Percentiles rank a stretch among this genome's conserved stretches.
These are phyloP conservation scores for Ambrosia artemisiifolia DNA, from an alignment of 129 eudicot species.

Conservation along the genomic window DNA sequence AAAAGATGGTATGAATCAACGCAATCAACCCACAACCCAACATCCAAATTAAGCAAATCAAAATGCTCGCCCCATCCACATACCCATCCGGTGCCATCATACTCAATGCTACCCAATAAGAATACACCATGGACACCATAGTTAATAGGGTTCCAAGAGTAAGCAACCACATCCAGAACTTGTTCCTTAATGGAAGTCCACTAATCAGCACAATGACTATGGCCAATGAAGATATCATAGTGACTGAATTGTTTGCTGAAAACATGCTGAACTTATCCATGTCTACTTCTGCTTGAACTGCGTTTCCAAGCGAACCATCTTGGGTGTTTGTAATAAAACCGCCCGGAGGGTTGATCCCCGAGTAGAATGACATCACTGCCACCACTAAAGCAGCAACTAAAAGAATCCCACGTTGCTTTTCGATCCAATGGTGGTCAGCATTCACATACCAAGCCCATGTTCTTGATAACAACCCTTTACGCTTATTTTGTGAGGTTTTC, in stretches of 20 bases:
- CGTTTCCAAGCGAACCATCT: slow-evolving; percentile 23
- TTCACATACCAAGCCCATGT: slow-evolving; percentile 19
- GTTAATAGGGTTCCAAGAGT: slow-evolving; percentile 18
- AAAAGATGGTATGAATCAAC: slow-evolving; percentile 26
- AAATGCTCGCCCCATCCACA: slow-evolving; percentile 15
- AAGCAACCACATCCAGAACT: slow-evolving; percentile 32
- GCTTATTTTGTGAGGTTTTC: not conserved
- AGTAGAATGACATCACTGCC: slow-evolving; percentile 13
- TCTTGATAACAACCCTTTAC: slow-evolving; percentile 16
- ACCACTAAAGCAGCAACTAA: slow-evolving; percentile 20
- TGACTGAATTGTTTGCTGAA: slow-evolving; percentile 12
- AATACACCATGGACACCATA: slow-evolving; percentile 19
- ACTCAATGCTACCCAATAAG: slow-evolving; percentile 13
- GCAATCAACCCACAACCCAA: slow-evolving; percentile 28
- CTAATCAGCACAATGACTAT: slow-evolving; percentile 23
- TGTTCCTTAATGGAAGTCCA: slow-evolving; percentile 25
- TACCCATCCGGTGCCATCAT: slow-evolving; percentile 26
- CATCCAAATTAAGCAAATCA: slow-evolving; percentile 20
- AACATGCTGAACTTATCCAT: slow-evolving; percentile 21
- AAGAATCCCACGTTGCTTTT: slow-evolving; percentile 28
- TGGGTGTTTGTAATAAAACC: slow-evolving; percentile 13
- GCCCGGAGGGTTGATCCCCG: slow-evolving; percentile 28
- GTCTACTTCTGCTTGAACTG: slow-evolving; percentile 26
- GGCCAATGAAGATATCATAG: slow-evolving; percentile 26
- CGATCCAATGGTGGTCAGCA: slow-evolving; percentile 23